Percentiles rank a stretch among this genome's conserved stretches.
Evolutionary conservation across 495 filamentous ascomycete genomes (phyloP).

Genomic region (Parachaetomium inaequale): DNA sequence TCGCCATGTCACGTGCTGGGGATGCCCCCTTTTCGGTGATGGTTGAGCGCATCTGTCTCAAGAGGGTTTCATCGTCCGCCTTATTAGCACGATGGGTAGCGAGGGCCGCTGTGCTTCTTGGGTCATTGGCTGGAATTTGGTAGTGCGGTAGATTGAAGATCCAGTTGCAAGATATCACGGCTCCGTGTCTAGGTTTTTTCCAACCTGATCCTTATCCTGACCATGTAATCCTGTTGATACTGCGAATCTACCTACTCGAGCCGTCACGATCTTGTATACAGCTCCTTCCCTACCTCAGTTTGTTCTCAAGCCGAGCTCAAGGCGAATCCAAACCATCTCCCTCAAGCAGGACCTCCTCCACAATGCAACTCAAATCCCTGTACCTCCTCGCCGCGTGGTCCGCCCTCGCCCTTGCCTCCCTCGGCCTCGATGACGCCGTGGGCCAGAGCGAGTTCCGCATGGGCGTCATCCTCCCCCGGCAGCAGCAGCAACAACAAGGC

Average conservation of each 20-base stretch:
- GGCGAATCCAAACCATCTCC: not conserved
- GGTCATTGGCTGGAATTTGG: not conserved
- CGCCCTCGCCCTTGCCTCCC: conserved; percentile 9
- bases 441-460: conserved; percentile 24
- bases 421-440: conserved; percentile 10
- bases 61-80: conserved; percentile 17
- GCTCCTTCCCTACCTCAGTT: not conserved
- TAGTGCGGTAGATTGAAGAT: conserved; percentile 11
- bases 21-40: not conserved
- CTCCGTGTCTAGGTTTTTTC: not conserved
- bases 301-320: not conserved
- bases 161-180: not conserved
- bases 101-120: not conserved
- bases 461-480: conserved; percentile 21
- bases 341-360: not conserved
- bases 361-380: conserved; percentile 3
- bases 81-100: not conserved
- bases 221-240: not conserved
- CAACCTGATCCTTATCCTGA: not conserved
- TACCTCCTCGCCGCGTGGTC: conserved; percentile 15
- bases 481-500: conserved; percentile 24
- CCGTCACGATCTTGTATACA: not conserved
- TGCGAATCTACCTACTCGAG: not conserved
- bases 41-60: conserved; percentile 18
- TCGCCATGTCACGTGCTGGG: conserved; percentile 12